These are phyloP conservation scores for Fraxinus anomala DNA, from an alignment of 257 asterid species.

Conservation along the genomic window DNA sequence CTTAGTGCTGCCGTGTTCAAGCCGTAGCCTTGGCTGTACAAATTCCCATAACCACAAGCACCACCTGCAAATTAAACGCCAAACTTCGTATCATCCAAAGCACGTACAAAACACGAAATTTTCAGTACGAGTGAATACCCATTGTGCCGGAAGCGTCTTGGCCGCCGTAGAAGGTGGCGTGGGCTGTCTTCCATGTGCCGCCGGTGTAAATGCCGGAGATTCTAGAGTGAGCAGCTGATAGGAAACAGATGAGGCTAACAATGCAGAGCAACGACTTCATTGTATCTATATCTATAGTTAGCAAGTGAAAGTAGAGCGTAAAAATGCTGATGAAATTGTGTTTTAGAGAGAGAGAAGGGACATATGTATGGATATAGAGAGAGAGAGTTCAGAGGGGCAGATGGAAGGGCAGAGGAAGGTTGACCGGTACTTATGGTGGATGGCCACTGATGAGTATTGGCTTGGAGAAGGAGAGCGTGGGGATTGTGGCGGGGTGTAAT, in stretches of 20 bases:
- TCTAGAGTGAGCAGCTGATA: constrained; percentile 30
- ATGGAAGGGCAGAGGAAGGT: too few species aligned
- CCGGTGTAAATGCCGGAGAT: constrained; percentile 42
- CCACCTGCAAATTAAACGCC: constrained; percentile 34
- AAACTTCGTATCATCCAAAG: too few species aligned
- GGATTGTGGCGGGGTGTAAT: too few species aligned
- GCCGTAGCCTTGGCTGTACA: constrained; percentile 55
- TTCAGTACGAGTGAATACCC: constrained; percentile 32
- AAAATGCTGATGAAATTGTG: neutral
- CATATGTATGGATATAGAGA: too few species aligned
- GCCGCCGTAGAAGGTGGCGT: constrained; percentile 64
- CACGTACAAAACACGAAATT: too few species aligned
- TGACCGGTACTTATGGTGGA: too few species aligned
- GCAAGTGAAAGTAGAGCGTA: constrained; percentile 24
- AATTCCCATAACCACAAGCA: constrained; percentile 53
- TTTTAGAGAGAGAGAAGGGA: constrained; percentile 12
- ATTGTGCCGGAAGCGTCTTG: constrained; percentile 61
- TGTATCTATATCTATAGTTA: neutral
- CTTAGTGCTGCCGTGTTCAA: constrained; percentile 52
- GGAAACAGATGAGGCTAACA: constrained; percentile 26
- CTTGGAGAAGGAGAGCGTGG: too few species aligned
- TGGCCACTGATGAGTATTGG: too few species aligned
- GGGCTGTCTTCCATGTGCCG: constrained; percentile 45
- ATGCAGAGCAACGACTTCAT: constrained; percentile 32
- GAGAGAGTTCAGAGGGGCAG: too few species aligned